Percentiles rank a stretch among this genome's conserved stretches.
Conservation (phyloP, 2,329 filamentous ascomycete species). For the Myriangium duriaei region DNA sequence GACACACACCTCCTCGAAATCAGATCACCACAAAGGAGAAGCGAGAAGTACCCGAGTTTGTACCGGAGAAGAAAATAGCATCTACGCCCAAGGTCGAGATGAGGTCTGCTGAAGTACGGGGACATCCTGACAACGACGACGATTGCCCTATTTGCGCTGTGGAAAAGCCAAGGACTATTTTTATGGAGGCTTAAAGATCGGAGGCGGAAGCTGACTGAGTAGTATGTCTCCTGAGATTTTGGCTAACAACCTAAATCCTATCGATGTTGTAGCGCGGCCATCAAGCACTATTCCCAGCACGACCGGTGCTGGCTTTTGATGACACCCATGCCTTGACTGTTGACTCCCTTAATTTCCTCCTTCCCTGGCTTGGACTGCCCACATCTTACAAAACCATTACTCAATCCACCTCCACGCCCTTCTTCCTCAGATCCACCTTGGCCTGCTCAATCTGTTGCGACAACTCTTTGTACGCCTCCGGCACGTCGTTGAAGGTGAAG, state of each 20-base stretch:
- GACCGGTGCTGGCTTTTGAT: no score
- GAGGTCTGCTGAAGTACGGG: slow-evolving; percentile 9
- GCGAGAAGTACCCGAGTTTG: not conserved
- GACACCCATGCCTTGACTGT: no score
- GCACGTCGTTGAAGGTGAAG: slow-evolving; percentile 92
- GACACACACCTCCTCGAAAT: not conserved
- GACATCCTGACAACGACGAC: slow-evolving; percentile 15
- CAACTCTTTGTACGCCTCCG: slow-evolving; percentile 77
- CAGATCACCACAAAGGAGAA: not conserved
- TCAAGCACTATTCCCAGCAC: no score
- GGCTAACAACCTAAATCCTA: no score
- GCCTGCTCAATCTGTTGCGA: slow-evolving; percentile 73
- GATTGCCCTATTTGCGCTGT: slow-evolving; percentile 18
- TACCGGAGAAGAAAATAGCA: slow-evolving; percentile 39
- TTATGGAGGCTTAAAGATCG: no score
- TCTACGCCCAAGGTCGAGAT: slow-evolving; percentile 41
- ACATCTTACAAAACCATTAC: no score
- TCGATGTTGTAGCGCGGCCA: no score
- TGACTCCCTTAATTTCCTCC: no score
- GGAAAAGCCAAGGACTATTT: slow-evolving; percentile 14
- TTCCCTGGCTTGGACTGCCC: no score
- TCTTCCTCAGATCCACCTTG: slow-evolving; percentile 56
- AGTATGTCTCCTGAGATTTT: no score
- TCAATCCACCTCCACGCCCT: slow-evolving; percentile 68
- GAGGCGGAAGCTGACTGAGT: no score